phyloP scores from a whole-genome alignment of 2,329 filamentous ascomycete genomes.

The Raffaelea ambrosiae region DNA sequence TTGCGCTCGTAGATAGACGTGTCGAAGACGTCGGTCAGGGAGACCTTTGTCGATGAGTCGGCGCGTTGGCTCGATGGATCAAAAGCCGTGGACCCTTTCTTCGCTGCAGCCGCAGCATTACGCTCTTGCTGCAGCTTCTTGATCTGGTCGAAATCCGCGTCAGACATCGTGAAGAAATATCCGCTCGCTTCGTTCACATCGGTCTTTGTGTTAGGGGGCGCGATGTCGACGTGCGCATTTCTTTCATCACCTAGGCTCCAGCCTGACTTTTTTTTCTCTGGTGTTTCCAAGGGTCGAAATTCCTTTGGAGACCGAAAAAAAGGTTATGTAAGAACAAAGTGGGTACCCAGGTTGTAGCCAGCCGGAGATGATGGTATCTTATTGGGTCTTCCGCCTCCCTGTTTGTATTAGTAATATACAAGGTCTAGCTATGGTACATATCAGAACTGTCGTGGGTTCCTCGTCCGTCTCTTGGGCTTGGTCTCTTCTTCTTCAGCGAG shows the following conservation, averaged over 20 bases:
- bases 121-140: conserved; percentile 87
- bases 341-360: no score
- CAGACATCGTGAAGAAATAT: conserved; percentile 51
- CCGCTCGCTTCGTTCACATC: neutral
- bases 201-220: neutral
- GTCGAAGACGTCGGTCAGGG: conserved; percentile 82
- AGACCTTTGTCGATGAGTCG: conserved; percentile 81
- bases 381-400: no score
- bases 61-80: conserved; percentile 72
- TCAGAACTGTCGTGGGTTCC: no score
- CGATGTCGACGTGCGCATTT: neutral
- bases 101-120: conserved; percentile 68
- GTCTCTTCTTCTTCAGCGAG: neutral
- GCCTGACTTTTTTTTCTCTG: neutral
- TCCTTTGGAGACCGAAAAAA: no score
- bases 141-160: conserved; percentile 81
- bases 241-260: neutral
- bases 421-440: no score
- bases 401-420: no score
- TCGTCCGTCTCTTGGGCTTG: neutral
- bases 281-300: no score
- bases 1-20: conserved; percentile 72
- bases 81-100: conserved; percentile 68
- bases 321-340: no score
- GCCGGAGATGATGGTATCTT: no score